Evolutionary conservation across 1,139 yeast genomes (phyloP).

Genomic region (Nakaseomyces delphensis): DNA sequence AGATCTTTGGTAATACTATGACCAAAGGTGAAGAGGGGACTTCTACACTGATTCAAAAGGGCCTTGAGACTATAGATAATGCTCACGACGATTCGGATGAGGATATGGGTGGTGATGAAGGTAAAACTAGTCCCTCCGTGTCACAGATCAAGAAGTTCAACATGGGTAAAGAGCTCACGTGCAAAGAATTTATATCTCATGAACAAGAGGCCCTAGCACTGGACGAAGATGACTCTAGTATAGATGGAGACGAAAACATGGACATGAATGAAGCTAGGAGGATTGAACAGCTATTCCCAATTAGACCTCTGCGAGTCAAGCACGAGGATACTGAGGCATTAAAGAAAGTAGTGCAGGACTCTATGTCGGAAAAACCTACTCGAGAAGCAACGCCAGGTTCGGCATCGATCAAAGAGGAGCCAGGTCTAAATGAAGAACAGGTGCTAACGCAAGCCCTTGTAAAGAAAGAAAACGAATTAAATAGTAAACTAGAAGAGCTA

Average conservation of each 20-base stretch:
- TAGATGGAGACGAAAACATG: constrained; percentile 30
- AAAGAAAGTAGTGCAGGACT: constrained; percentile 20
- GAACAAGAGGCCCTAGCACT: constrained; percentile 31
- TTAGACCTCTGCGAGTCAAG: constrained; percentile 40
- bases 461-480: constrained; percentile 2
- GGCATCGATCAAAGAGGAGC: constrained; percentile 15
- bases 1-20: constrained; percentile 21
- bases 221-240: constrained; percentile 30
- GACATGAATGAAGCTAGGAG: constrained; percentile 29
- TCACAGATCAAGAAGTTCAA: constrained; percentile 40
- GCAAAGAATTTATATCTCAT: constrained; percentile 3
- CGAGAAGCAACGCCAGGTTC: constrained; percentile 27
- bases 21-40: constrained; percentile 25
- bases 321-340: constrained; percentile 32
- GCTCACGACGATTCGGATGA: constrained; percentile 19
- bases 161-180: constrained; percentile 51
- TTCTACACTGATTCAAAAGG: constrained; percentile 24
- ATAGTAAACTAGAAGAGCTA: constrained; percentile 3
- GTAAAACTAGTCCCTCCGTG: constrained; percentile 23
- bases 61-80: constrained; percentile 27
- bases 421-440: constrained; percentile 15
- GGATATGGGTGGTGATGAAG: constrained; percentile 12
- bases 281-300: constrained; percentile 41
- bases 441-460: background rate
- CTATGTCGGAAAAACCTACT: constrained; percentile 24